phyloP scores from a whole-genome alignment of 2,329 filamentous ascomycete genomes.

The Ceratocystis albifundus region DNA sequence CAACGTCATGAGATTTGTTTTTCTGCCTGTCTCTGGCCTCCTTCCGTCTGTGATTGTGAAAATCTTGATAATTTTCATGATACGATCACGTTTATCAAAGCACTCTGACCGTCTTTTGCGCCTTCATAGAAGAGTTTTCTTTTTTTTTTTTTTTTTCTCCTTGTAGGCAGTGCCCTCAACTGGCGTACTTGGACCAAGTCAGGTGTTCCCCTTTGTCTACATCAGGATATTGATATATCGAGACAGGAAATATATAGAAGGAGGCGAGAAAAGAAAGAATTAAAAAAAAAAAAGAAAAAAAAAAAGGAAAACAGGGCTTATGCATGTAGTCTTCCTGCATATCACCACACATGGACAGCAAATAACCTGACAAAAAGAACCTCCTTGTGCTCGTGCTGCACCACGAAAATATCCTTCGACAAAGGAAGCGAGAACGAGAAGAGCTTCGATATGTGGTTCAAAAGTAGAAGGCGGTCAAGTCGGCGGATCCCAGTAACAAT shows the following conservation, averaged over 20 bases:
- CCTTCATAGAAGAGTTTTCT: not conserved
- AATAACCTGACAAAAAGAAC: conserved; percentile 3
- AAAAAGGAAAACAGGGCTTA: conserved; percentile 11
- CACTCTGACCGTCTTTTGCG: not conserved
- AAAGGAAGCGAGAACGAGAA: not conserved
- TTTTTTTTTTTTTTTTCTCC: too few relatives aligned
- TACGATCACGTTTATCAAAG: not conserved
- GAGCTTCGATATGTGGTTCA: not conserved
- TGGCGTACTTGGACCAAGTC: not conserved
- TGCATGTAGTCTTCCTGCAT: not conserved
- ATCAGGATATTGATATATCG: not conserved
- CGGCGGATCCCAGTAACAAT: conserved; percentile 2
- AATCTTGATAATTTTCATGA: not conserved
- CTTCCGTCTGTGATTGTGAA: not conserved
- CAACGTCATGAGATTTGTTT: not conserved
- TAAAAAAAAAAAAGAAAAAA: not conserved
- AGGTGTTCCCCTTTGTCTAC: not conserved
- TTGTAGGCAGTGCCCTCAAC: not conserved
- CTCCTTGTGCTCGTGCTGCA: too few relatives aligned
- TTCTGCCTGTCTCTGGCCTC: not conserved
- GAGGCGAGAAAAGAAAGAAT: not conserved
- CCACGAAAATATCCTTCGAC: not conserved
- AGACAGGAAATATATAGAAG: not conserved
- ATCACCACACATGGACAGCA: not conserved
- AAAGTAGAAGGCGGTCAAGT: conserved; percentile 9